phyloP scores from a whole-genome alignment of 192 early-diverging fungal species.

The Gonapodya sp. region DNA sequence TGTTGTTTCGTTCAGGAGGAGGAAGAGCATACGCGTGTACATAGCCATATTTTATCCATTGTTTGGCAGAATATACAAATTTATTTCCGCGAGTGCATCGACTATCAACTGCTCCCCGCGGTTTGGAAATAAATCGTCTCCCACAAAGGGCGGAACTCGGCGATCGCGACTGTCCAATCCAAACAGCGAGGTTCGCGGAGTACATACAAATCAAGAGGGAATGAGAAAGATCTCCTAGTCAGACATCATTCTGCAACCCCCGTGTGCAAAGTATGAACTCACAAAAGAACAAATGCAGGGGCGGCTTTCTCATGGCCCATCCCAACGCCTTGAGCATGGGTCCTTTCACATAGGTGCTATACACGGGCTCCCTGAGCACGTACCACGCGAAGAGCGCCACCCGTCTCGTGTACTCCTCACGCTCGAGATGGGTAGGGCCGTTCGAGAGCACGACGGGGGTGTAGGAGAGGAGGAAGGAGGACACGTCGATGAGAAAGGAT shows the following conservation, averaged over 20 bases:
- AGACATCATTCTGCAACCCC: no score
- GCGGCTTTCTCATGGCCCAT: neutral
- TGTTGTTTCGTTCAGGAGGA: no score
- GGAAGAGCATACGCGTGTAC: neutral
- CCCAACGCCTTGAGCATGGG: neutral
- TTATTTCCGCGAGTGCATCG: neutral
- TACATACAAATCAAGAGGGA: no score
- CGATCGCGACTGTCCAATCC: neutral
- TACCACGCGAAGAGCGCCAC: neutral
- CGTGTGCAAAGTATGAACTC: no score
- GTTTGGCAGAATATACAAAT: neutral
- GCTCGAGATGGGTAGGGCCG: neutral
- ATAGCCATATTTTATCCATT: neutral
- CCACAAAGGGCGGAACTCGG: neutral
- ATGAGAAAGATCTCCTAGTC: no score
- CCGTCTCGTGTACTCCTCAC: neutral
- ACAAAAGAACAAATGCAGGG: neutral
- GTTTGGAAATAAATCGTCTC: neutral
- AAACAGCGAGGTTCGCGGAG: neutral
- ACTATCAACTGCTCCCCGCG: neutral
- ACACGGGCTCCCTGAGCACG: conserved; percentile 7
- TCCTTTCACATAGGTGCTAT: neutral
- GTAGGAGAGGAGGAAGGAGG: neutral
- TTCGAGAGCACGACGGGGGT: neutral
- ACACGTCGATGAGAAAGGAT: neutral